Base-by-base conservation (phyloP, 306 rosid species). In the Lathyrus tuberosus region DNA sequence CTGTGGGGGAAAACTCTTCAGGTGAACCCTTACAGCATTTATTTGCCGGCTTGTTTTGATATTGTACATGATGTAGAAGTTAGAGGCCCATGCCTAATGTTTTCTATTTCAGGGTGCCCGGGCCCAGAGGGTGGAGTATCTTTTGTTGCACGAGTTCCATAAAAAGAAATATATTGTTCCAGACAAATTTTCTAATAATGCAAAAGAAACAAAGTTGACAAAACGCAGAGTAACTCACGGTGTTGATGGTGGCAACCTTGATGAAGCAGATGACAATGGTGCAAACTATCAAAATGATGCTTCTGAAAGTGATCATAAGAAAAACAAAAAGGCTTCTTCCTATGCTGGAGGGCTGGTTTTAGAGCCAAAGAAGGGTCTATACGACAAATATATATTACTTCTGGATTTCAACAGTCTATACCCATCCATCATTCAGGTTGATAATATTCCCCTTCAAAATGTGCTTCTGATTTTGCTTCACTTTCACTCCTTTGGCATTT, bases 361-460 rank as follows among this genome's bases (percentile, higher is more conserved):
- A 88, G 99, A 94, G 82, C 99, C 99, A 78, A 94, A 91, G 83
- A 87, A 62, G 76, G 99, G 99, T 77, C 85, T 94, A 82, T 94
- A 94, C 67, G 99, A 94, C 87, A 94, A 91, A 71, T 90, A 88
- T 76, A 83, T 91, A 72, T 83, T 94, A 65, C 97, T 94, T 47
- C 69, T 94, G 83, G 99, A 94, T 82, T 94, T 94, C 87, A 94
- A 94, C 72, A 94, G 97, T 88, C 94, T 94, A 72, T 94, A 94
- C 76, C 99, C 97, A 75, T 94, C 99, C 65, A 94, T 94, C 70
- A 94, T 94, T 78, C 99, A 91, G 97, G 99, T 91, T 76, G n/a
- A 62, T 68, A 31, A 28, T 31, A 17, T 52, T 49, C 37, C 57
- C 40, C 10, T 70, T 38, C 38, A 51, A 42, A 51, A 71, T 65